A percentile compares a stretch with the other conserved stretches of the same genome.
Conservation (phyloP, 2,329 filamentous ascomycete species). For the Aspergillus ochraceoroseus region DNA sequence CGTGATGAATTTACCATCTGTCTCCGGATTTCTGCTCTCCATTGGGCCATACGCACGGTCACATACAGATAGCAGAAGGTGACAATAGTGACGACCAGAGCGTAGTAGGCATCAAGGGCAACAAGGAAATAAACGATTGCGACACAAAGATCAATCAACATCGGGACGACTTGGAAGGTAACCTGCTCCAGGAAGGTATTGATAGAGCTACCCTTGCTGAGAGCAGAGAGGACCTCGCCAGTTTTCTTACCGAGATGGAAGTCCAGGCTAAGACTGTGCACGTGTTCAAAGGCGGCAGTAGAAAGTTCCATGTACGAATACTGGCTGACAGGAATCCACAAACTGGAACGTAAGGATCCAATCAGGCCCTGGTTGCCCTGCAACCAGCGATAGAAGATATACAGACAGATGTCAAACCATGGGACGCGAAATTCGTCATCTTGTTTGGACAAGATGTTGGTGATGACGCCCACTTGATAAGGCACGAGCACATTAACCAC, state of each 20-base stretch:
- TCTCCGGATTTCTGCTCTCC: conserved; percentile 81
- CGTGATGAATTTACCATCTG: conserved; percentile 93
- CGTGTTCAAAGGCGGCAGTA: conserved; percentile 93
- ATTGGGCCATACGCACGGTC: conserved; percentile 92
- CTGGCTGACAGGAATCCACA: conserved; percentile 96
- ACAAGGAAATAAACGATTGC: conserved; percentile 77
- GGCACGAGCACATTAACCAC: conserved; percentile 83
- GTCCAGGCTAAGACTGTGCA: conserved; percentile 89
- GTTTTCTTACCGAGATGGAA: conserved; percentile 97
- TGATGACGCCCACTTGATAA: conserved; percentile 71
- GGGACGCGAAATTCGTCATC: conserved; percentile 56
- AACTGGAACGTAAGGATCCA: conserved; percentile 70
- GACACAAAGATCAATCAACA: conserved; percentile 83
- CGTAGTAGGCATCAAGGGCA: conserved; percentile 81
- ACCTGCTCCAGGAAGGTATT: conserved; percentile 95
- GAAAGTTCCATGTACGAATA: conserved; percentile 94
- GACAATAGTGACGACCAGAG: conserved; percentile 80
- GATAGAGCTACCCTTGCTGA: conserved; percentile 94
- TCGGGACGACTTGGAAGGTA: conserved; percentile 91
- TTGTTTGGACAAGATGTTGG: conserved; percentile 63
- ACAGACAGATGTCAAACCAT: conserved; percentile 68
- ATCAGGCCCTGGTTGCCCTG: conserved; percentile 86
- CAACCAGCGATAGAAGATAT: conserved; percentile 72
- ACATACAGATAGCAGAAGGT: conserved; percentile 96
- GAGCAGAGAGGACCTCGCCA: conserved; percentile 87